Conservation (phyloP, 1,284 basidiomycete genomes). For the Irpex sp. region DNA sequence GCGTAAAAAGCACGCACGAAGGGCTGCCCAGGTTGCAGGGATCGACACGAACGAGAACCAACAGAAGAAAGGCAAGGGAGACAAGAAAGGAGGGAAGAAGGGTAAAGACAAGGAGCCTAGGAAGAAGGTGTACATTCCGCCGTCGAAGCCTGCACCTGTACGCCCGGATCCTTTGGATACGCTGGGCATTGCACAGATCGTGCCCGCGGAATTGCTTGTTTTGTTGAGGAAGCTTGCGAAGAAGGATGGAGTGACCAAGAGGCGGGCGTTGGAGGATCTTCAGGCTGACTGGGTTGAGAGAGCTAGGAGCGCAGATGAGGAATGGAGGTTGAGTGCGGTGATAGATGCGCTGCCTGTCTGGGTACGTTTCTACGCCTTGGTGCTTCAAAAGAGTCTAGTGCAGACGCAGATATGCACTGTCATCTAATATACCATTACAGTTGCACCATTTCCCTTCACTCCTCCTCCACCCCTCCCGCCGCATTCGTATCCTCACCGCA, state of each 20-base stretch:
- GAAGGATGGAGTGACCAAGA: constrained; percentile 88
- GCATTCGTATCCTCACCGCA: constrained; percentile 69
- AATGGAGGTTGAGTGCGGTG: constrained; percentile 45
- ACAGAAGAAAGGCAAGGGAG: constrained; percentile 37
- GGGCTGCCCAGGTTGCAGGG: constrained; percentile 35
- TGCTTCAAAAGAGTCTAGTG: too few species aligned
- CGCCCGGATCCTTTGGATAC: constrained; percentile 91
- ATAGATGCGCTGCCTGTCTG: constrained; percentile 80
- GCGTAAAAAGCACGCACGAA: constrained; percentile 82
- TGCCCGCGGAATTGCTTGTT: constrained; percentile 84
- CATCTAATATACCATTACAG: constrained; percentile 35
- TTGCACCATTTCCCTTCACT: constrained; percentile 84
- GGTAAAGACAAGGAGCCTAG: constrained; percentile 58
- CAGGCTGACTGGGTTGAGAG: constrained; percentile 65
- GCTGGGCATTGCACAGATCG: constrained; percentile 71
- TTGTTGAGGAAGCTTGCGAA: constrained; percentile 82
- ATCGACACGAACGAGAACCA: constrained; percentile 23
- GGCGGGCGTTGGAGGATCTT: constrained; percentile 86
- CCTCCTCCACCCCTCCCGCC: constrained; percentile 78
- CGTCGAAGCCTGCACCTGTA: constrained; percentile 80
- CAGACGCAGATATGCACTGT: too few species aligned
- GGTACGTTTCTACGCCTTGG: constrained; percentile 51
- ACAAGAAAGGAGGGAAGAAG: constrained; percentile 61
- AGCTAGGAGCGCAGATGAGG: constrained; percentile 30
- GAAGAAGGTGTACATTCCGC: constrained; percentile 82